Evolutionary conservation across 1,284 basidiomycete genomes (phyloP), one percentile per base, ranked within the genome.

Genomic region (Cutaneotrichosporon sp.): DNA sequence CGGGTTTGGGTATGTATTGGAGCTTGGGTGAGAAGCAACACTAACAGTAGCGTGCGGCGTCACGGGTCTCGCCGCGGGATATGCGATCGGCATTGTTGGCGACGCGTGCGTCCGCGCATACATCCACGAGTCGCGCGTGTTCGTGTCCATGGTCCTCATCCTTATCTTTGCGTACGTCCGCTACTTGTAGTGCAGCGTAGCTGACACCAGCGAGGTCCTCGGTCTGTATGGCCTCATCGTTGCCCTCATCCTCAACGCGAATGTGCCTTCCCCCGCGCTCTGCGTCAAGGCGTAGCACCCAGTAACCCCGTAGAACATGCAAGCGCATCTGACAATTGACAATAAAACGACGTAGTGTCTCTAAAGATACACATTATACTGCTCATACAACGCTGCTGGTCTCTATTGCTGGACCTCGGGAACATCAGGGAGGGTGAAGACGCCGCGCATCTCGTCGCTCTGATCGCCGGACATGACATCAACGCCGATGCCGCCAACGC

Each of bases 81-180:
- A 94, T 76, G 94, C 96, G n/a, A 96, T 99, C 77, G 96, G 96
- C 36, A 87, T 90, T 67, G 92, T 98, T 31, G 96, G 95, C 62
- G 96, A 99, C 76, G 88, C 95, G 80, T 84, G 83, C 65, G 83
- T 85, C 13, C 75, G 83, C 56, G 82, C 82, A 30, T 85, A 84
- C 72, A 70, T 84, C 26, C 80, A 85, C 75, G 85, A 86, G 76
- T 83, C 82, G 42, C 82, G 80, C 69, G 81, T 86, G 26, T 97
- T 95, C 76, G 93, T 97, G 47, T 85, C 88, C 21, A 86, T 97
- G 84, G 83, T 80, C n/a, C 72, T 79, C 18, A 78, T 80, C 58
- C 80, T 82, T 67, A 83, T 83, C 78, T 83, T 84, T 75, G 83
- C 84, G 79, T 80, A 58, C 66, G 79, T 61, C 30, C 0, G 22